Evolutionary conservation across 2,329 filamentous ascomycete genomes (phyloP).

Genomic region (Diaporthe ampelina): DNA sequence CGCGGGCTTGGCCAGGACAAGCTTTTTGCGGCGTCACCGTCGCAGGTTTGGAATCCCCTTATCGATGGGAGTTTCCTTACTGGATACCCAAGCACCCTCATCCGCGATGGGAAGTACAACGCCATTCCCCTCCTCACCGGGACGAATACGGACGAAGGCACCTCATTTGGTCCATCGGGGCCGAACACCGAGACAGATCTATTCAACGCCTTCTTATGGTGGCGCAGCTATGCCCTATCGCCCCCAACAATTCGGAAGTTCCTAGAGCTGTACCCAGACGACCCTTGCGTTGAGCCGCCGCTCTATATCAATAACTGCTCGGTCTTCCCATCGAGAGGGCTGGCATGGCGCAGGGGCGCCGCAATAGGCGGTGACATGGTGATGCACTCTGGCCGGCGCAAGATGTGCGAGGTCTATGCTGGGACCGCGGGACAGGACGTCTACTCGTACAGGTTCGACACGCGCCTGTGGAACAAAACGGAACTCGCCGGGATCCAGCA

Average conservation of each 20-base stretch:
- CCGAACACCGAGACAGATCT: slow-evolving; percentile 58
- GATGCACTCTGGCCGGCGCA: slow-evolving; percentile 62
- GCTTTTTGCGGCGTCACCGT: slow-evolving; percentile 53
- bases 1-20: slow-evolving; percentile 50
- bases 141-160: slow-evolving; percentile 64
- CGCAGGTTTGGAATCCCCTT: slow-evolving; percentile 57
- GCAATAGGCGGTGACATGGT: slow-evolving; percentile 63
- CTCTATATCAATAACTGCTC: slow-evolving; percentile 56
- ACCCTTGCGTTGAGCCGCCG: slow-evolving; percentile 61
- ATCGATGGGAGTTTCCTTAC: slow-evolving; percentile 63
- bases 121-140: slow-evolving; percentile 61
- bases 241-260: slow-evolving; percentile 58
- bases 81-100: slow-evolving; percentile 61
- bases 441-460: slow-evolving; percentile 65
- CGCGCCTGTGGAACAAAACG: slow-evolving; percentile 57
- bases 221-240: slow-evolving; percentile 61
- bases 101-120: slow-evolving; percentile 57
- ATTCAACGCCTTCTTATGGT: slow-evolving; percentile 56
- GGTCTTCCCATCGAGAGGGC: slow-evolving; percentile 50
- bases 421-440: slow-evolving; percentile 50
- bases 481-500: slow-evolving; percentile 59
- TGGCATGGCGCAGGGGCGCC: slow-evolving; percentile 60
- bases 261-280: slow-evolving; percentile 62
- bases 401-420: slow-evolving; percentile 59
- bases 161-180: slow-evolving; percentile 57